A percentile compares a stretch with the other conserved stretches of the same genome.
phyloP scores from a whole-genome alignment of 2,329 filamentous ascomycete species.

The Camptophora hylomeconis region DNA sequence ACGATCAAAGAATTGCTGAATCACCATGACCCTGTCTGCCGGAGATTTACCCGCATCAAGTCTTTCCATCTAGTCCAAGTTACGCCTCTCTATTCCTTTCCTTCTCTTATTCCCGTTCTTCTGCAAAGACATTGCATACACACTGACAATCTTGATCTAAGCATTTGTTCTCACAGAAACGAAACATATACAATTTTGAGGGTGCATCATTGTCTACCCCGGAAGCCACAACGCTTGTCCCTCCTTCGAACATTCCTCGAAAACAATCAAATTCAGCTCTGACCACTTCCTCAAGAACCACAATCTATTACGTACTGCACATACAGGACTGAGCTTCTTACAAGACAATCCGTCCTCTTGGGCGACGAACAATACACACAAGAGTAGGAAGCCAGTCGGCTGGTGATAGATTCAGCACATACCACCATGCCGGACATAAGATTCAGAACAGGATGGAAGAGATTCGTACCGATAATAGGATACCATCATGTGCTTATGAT shows the following conservation, averaged over 20 bases:
- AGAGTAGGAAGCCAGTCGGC: constrained; percentile 2
- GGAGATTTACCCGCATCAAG: no score
- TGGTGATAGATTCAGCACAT: neutral
- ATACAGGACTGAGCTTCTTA: constrained; percentile 5
- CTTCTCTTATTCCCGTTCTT: constrained; percentile 20
- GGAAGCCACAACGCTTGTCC: neutral
- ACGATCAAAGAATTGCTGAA: no score
- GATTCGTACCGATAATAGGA: constrained; percentile 48
- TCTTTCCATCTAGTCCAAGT: constrained; percentile 21
- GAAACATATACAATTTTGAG: constrained; percentile 1
- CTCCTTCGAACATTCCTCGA: constrained; percentile 3
- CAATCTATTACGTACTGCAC: neutral
- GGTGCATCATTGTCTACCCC: neutral
- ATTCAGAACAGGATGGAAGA: constrained; percentile 23
- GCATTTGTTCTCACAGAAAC: constrained; percentile 1
- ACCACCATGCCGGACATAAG: constrained; percentile 15
- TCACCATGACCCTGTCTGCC: no score
- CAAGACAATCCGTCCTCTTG: constrained; percentile 7
- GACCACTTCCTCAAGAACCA: neutral
- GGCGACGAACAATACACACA: constrained; percentile 3
- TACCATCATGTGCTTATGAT: constrained; percentile 93
- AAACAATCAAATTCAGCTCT: constrained; percentile 2
- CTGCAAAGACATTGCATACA: constrained; percentile 4
- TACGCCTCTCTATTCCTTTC: constrained; percentile 24
- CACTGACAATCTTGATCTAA: constrained; percentile 7